Percentiles rank a stretch among this genome's conserved stretches.
These are phyloP conservation scores for Apiotrichum mycotoxinovorans DNA, from an alignment of 1,284 basidiomycete species.

Conservation along the genomic window DNA sequence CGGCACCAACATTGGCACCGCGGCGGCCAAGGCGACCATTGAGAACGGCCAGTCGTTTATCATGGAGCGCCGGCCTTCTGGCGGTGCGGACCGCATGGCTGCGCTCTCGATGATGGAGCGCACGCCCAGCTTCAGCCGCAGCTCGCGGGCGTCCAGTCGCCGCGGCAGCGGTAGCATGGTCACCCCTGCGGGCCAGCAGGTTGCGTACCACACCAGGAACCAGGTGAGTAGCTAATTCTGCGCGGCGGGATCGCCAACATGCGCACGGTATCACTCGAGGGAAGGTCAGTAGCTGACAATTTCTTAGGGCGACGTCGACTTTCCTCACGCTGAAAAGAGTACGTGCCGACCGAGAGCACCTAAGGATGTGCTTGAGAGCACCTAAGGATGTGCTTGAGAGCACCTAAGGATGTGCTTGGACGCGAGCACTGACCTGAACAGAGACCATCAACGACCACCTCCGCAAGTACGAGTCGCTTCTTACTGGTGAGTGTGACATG, in stretches of 20 bases:
- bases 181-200: constrained; percentile 67
- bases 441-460: constrained; percentile 76
- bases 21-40: constrained; percentile 34
- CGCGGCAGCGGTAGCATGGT: constrained; percentile 59
- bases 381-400: no score
- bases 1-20: constrained; percentile 43
- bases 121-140: neutral
- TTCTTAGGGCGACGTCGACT: constrained; percentile 43
- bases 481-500: constrained; percentile 50
- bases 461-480: constrained; percentile 78
- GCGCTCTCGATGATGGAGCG: neutral
- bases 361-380: no score
- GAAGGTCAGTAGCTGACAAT: no score
- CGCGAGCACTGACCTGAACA: constrained; percentile 14
- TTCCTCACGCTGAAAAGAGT: constrained; percentile 51
- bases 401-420: no score
- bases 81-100: constrained; percentile 1
- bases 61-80: constrained; percentile 9
- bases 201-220: constrained; percentile 62
- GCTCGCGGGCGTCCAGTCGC: constrained; percentile 25
- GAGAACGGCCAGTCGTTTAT: constrained; percentile 5
- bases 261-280: no score
- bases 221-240: constrained; percentile 39
- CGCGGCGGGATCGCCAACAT: no score
- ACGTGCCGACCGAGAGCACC: constrained; percentile 16